Conservation (phyloP, 1,284 basidiomycete species). For the Omphalotus olearius region DNA sequence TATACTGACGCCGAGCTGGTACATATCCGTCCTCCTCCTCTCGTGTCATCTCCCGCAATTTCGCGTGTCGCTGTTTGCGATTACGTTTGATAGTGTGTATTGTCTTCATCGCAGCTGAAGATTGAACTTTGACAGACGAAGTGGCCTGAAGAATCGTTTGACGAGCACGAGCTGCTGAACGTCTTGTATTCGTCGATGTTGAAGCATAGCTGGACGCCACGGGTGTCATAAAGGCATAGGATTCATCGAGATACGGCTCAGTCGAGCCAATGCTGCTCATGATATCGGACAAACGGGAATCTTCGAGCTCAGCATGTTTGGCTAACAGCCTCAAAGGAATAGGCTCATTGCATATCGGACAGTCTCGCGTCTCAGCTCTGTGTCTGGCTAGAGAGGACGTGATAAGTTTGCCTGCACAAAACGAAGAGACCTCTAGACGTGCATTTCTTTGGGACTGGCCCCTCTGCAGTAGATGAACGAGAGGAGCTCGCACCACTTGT, state of each 20-base stretch:
- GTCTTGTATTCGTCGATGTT: slow-evolving; percentile 9
- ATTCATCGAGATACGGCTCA: slow-evolving; percentile 33
- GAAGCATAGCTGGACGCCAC: slow-evolving; percentile 15
- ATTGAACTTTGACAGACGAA: slow-evolving; percentile 58
- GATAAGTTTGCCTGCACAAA: neutral
- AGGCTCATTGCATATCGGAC: slow-evolving; percentile 66
- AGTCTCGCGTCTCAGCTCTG: slow-evolving; percentile 63
- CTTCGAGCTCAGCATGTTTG: slow-evolving; percentile 59
- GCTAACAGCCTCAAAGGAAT: slow-evolving; percentile 67
- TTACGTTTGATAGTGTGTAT: slow-evolving; percentile 57
- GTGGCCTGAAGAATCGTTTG: slow-evolving; percentile 41
- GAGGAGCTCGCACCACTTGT: neutral
- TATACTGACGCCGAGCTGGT: slow-evolving; percentile 19
- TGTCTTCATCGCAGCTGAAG: slow-evolving; percentile 39
- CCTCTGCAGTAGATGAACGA: neutral
- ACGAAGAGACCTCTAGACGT: neutral
- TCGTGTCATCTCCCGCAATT: slow-evolving; percentile 58
- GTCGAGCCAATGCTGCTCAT: slow-evolving; percentile 55
- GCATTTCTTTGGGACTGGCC: slow-evolving; percentile 5
- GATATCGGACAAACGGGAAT: slow-evolving; percentile 62
- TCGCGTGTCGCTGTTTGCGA: slow-evolving; percentile 58
- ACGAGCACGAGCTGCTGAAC: slow-evolving; percentile 23
- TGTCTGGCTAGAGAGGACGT: slow-evolving; percentile 42
- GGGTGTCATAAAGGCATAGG: slow-evolving; percentile 28
- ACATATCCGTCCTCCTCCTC: slow-evolving; percentile 47